Conservation (phyloP, 2,329 filamentous ascomycete species). For the Amylocarpus encephaloides region DNA sequence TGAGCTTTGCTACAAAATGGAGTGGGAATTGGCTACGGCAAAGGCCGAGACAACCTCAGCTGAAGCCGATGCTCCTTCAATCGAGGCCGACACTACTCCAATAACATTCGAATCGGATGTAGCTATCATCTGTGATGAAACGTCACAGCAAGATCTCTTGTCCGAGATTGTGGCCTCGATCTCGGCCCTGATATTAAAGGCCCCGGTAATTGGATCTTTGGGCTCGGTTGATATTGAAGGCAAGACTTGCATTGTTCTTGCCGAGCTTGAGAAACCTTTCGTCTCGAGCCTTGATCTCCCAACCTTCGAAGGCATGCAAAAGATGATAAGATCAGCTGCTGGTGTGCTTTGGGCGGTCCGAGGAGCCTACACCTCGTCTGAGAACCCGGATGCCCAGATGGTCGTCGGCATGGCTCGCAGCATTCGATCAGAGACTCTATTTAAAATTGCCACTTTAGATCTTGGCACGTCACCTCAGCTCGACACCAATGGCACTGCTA, state of each 20-base stretch:
- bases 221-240: conserved; percentile 25
- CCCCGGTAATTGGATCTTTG: conserved; percentile 30
- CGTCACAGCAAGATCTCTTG: conserved; percentile 30
- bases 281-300: conserved; percentile 37
- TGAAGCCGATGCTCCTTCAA: not conserved
- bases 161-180: conserved; percentile 33
- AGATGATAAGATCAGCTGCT: conserved; percentile 33
- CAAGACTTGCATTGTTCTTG: conserved; percentile 39
- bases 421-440: conserved; percentile 24
- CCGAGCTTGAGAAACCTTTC: conserved; percentile 36
- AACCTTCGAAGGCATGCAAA: conserved; percentile 38
- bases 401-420: conserved; percentile 27
- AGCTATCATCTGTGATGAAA: conserved; percentile 36
- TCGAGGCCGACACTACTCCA: not conserved
- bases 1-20: conserved; percentile 41
- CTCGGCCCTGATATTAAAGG: conserved; percentile 31
- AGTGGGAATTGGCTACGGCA: conserved; percentile 37
- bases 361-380: conserved; percentile 35
- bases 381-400: conserved; percentile 22
- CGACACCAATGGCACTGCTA: conserved; percentile 27
- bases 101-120: conserved; percentile 24
- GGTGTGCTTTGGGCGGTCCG: conserved; percentile 44
- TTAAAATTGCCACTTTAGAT: conserved; percentile 25
- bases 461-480: conserved; percentile 27
- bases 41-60: not conserved